Conservation (phyloP, 1,139 yeast genomes). For the Sporopachydermia cereana region DNA sequence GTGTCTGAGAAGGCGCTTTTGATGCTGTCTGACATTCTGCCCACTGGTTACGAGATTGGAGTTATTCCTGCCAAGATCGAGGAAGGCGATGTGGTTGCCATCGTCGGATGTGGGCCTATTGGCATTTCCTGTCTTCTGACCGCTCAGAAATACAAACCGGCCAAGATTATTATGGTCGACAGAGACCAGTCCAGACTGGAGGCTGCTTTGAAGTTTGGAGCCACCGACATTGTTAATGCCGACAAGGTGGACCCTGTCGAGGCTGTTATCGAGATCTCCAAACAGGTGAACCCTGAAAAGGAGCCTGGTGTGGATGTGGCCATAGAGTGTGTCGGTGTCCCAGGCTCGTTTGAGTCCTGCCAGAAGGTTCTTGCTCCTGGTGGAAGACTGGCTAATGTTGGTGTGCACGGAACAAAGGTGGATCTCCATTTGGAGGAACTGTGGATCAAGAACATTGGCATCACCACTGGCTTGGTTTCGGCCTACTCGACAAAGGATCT, state of each 20-base stretch:
- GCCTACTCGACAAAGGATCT: conserved; percentile 29
- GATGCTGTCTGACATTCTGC: conserved; percentile 34
- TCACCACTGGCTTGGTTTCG: conserved; percentile 34
- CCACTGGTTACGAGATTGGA: conserved; percentile 37
- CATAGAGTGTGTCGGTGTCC: conserved; percentile 37
- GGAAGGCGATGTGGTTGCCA: conserved; percentile 33
- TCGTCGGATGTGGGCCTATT: conserved; percentile 40
- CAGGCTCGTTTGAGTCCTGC: conserved; percentile 34
- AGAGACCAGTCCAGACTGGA: conserved; percentile 31
- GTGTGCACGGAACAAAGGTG: conserved; percentile 34
- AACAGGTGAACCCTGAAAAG: conserved; percentile 15
- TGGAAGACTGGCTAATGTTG: conserved; percentile 36
- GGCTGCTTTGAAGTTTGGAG: conserved; percentile 31
- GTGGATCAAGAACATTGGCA: conserved; percentile 34
- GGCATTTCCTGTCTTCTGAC: conserved; percentile 33
- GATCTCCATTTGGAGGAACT: conserved; percentile 32
- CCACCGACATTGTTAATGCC: conserved; percentile 31
- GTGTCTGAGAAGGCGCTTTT: conserved; percentile 27
- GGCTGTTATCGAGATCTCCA: conserved; percentile 20
- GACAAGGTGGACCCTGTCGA: conserved; percentile 21
- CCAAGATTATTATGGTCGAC: conserved; percentile 31
- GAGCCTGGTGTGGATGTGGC: conserved; percentile 37
- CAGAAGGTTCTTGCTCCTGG: conserved; percentile 35
- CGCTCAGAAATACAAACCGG: conserved; percentile 27
- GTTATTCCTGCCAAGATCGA: conserved; percentile 28